Conservation (phyloP, 805 yeast species). For the Cyberlindnera mycetangii region DNA sequence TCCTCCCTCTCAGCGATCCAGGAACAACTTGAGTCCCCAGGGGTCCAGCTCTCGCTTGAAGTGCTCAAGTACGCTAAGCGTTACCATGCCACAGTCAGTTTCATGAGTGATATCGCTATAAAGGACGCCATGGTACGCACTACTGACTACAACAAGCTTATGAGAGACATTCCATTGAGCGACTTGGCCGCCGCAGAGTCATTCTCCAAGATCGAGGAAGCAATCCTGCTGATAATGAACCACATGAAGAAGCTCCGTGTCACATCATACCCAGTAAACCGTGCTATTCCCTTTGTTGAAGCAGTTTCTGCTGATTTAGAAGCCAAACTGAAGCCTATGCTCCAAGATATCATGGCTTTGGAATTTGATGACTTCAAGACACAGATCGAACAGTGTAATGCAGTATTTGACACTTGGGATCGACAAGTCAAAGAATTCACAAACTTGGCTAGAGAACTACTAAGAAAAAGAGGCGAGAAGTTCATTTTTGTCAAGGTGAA, state of each 20-base stretch:
- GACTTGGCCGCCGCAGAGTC: slow-evolving; percentile 49
- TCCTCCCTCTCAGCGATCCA: slow-evolving; percentile 51
- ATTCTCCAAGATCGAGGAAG: slow-evolving; percentile 42
- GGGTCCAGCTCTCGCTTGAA: slow-evolving; percentile 54
- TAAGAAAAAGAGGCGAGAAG: slow-evolving; percentile 70
- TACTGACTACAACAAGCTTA: slow-evolving; percentile 54
- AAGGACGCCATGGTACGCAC: slow-evolving; percentile 50
- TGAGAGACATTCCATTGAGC: slow-evolving; percentile 68
- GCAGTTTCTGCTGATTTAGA: slow-evolving; percentile 58
- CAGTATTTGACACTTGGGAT: slow-evolving; percentile 52
- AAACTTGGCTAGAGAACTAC: slow-evolving; percentile 65
- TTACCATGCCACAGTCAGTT: slow-evolving; percentile 73
- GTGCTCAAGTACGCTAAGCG: slow-evolving; percentile 69
- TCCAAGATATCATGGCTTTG: slow-evolving; percentile 45
- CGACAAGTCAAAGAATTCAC: slow-evolving; percentile 59
- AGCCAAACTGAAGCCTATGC: slow-evolving; percentile 37
- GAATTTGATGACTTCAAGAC: slow-evolving; percentile 38
- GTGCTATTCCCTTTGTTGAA: slow-evolving; percentile 67
- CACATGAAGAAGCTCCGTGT: slow-evolving; percentile 64
- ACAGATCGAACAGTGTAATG: slow-evolving; percentile 29
- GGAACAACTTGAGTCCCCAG: slow-evolving; percentile 53
- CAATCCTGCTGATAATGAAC: slow-evolving; percentile 47
- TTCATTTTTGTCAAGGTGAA: slow-evolving; percentile 61
- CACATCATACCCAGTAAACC: slow-evolving; percentile 57
- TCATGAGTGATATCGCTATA: slow-evolving; percentile 69